Percentiles rank a stretch among this genome's conserved stretches.
Evolutionary conservation across 106 monocot genomes (phyloP).

Genomic region (Allium sativum): DNA sequence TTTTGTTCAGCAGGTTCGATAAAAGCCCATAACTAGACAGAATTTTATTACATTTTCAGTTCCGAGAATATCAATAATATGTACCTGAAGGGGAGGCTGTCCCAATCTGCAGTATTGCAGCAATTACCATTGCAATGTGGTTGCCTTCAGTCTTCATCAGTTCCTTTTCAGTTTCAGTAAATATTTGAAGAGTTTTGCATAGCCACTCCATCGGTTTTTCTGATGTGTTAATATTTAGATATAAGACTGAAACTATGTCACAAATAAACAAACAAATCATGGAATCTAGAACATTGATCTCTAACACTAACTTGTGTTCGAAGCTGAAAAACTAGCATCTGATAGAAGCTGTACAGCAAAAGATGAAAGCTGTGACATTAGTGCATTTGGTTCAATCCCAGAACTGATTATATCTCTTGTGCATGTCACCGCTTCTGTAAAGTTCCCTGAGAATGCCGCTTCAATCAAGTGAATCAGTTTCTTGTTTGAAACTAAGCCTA

Average conservation of each 20-base stretch:
- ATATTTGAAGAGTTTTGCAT: slow-evolving; percentile 7
- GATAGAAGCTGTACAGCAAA: slow-evolving; percentile 7
- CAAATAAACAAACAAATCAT: too few relatives aligned
- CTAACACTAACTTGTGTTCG: background rate
- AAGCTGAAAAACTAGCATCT: background rate
- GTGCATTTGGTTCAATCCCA: slow-evolving; percentile 1
- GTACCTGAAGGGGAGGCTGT: background rate
- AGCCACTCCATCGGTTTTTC: slow-evolving; percentile 1
- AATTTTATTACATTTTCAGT: too few relatives aligned
- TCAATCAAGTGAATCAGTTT: slow-evolving; percentile 11
- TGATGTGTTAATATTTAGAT: too few relatives aligned
- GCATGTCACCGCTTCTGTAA: slow-evolving; percentile 10
- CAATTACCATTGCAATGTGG: slow-evolving; percentile 8
- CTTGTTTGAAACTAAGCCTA: slow-evolving; percentile 13
- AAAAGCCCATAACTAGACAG: too few relatives aligned
- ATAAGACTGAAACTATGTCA: background rate
- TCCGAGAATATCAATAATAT: too few relatives aligned
- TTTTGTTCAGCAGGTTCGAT: too few relatives aligned
- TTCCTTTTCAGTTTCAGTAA: slow-evolving; percentile 21
- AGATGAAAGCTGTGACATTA: slow-evolving; percentile 15
- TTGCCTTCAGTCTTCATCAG: slow-evolving; percentile 3
- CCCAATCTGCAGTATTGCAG: slow-evolving; percentile 18
- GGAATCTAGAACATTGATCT: background rate
- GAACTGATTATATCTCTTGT: slow-evolving; percentile 13
- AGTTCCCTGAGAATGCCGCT: slow-evolving; percentile 4